phyloP scores from a whole-genome alignment of 2,329 filamentous ascomycete genomes.

The Colletotrichum graminicola region DNA sequence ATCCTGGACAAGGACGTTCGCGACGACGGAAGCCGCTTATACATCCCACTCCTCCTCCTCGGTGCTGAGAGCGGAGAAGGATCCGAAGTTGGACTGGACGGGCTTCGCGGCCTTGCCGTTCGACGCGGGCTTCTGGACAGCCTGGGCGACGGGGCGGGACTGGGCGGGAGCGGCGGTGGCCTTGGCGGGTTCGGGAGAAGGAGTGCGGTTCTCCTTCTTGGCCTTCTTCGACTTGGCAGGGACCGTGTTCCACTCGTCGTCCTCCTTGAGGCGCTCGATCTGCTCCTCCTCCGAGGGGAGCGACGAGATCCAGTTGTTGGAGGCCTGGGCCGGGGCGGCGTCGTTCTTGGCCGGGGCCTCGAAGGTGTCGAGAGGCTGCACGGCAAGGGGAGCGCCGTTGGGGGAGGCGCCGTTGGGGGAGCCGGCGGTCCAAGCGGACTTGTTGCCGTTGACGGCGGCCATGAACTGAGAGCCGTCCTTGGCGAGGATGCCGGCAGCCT shows the following conservation, averaged over 20 bases:
- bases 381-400: slow-evolving; percentile 48
- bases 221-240: slow-evolving; percentile 59
- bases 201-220: slow-evolving; percentile 56
- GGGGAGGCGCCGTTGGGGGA: slow-evolving; percentile 51
- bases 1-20: slow-evolving; percentile 32
- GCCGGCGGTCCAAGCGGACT: slow-evolving; percentile 59
- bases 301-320: slow-evolving; percentile 61
- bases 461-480: slow-evolving; percentile 80
- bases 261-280: slow-evolving; percentile 66
- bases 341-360: slow-evolving; percentile 54
- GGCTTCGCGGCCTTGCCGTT: slow-evolving; percentile 50
- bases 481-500: slow-evolving; percentile 84
- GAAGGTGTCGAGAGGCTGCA: slow-evolving; percentile 71
- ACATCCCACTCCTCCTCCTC: slow-evolving; percentile 67
- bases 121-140: slow-evolving; percentile 48
- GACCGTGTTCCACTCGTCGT: slow-evolving; percentile 73
- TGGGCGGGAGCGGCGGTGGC: slow-evolving; percentile 45
- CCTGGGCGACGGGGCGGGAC: slow-evolving; percentile 46
- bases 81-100: slow-evolving; percentile 52
- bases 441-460: slow-evolving; percentile 56
- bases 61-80: slow-evolving; percentile 63
- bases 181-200: slow-evolving; percentile 53
- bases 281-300: slow-evolving; percentile 74
- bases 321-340: slow-evolving; percentile 50
- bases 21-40: slow-evolving; percentile 45